Base-by-base conservation (phyloP, 2,329 filamentous ascomycete species). In the Purpureocillium lavendulum region DNA sequence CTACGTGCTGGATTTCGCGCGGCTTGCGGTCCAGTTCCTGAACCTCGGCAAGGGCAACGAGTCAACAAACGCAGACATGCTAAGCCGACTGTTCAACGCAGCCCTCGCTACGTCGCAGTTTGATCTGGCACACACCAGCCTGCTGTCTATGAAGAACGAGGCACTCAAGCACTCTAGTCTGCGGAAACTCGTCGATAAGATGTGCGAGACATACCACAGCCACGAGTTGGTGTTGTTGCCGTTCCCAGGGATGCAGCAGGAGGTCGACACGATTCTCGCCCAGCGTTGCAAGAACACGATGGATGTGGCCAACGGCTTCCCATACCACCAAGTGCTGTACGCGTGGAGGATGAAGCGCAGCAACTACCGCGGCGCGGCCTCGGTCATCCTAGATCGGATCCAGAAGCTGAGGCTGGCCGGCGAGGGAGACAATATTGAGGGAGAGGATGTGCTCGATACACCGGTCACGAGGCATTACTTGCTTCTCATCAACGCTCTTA, bases 401-500 rank as follows among this genome's bases (percentile, higher is more conserved):
- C 74, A 79, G 49, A 78, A 77, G 57, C 66, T 84, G 13, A 70
- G 72, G 44, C 64, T 67, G 18, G 68, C 75, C 0, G 75, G 77
- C 17, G 74, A 80, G 46, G 76, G 73, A 3, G 75, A 82, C 44
- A 70, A 67, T 45, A 60, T 73, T n/a, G 50, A 65, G 2, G 65
- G 66, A 4, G 71, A 72, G 14, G 77, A 81, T 45, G 67, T 70
- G 4, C 64, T 80, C 10, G 78, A 82, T 49, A 82, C 78, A 1
- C 70, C 72, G 1, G 71, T 85, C 26, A 80, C 82, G 35, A 77
- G 84, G 49, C 83, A 87, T 53, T 92, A 94, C 52, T 67, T 97
- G n/a, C 73, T 88, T 45, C 75, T 98, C 33, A 94, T 98, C 66
- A 98, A 98, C 58, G 82, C 87, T 1, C 70, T 98, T 44, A 87